Conservation (phyloP, 1,139 yeast species). For the Diutina neorugosa region DNA sequence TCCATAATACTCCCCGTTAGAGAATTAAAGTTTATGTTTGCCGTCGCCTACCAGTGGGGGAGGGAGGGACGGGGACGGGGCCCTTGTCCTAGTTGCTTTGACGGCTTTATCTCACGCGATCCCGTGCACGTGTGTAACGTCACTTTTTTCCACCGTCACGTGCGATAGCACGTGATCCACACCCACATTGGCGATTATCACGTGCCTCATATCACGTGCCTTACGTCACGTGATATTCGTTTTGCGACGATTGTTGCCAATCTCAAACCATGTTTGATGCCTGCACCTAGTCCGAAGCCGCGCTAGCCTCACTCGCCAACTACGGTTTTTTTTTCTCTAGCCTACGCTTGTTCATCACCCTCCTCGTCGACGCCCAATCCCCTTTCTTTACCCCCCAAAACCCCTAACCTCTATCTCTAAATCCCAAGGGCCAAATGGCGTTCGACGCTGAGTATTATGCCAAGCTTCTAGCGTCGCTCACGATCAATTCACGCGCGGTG, state of each 20-base stretch:
- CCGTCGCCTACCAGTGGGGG: neutral
- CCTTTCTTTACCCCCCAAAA: neutral
- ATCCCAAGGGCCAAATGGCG: neutral
- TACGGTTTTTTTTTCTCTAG: no score
- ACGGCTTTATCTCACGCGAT: neutral
- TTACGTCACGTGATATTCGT: neutral
- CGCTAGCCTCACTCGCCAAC: no score
- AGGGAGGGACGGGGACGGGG: neutral
- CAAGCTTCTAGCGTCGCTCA: conserved; percentile 21
- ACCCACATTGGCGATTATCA: no score
- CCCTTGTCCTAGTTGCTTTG: neutral
- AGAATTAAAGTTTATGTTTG: neutral
- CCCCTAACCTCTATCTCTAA: neutral
- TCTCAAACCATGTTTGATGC: no score
- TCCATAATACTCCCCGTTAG: neutral
- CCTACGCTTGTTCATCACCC: no score
- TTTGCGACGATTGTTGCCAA: no score
- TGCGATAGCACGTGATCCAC: no score
- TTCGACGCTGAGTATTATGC: conserved; percentile 21
- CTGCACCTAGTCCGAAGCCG: no score
- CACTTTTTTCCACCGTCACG: no score
- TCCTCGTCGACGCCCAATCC: neutral
- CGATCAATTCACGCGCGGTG: conserved; percentile 27
- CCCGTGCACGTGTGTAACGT: no score
- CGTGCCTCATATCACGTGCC: no score